Base-by-base conservation (phyloP, 768 basidiomycete genomes). In the Dioszegia hungarica region DNA sequence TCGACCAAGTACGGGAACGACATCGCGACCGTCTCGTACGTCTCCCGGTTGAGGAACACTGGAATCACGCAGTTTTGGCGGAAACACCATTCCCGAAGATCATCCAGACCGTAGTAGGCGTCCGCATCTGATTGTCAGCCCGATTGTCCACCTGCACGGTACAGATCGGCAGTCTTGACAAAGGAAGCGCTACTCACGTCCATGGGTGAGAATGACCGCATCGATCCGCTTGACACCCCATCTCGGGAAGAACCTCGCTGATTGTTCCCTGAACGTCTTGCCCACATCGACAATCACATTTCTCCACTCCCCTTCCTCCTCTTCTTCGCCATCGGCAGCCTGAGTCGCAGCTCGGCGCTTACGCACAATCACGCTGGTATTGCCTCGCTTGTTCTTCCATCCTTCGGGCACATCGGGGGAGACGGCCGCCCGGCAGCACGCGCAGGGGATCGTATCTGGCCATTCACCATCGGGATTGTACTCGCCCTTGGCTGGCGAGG, bases 21-120 rank as follows among this genome's bases (percentile, higher is more conserved):
- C 61, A 74, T 58, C 74, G 82, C 39, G 79, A 81, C 77, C 14
- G 43, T 57, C 20, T 69, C 60, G 40, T 57, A 69, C 36, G 67
- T 69, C 15, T 54, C 39, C 31, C 53, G 51, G 46, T 65, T 65
- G 15, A 68, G 63, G 43, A 65, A 72, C 1, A 72, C 58, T 1
- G 67, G 68, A n/a, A 69, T 67, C 8, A 61, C 39, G 29, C 36
- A 61, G 12, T 59, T 44, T 58, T 66, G 67, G 29, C 67, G 48
- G 25, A 65, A 60, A 61, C 70, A 72, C 70, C 70, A 72, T 66
- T 72, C 86, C 79, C 90, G 81, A 34, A 93, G 78, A 74, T 94
- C 91, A 76, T 94, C 91, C 55, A 94, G 75, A 2, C 91, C 91
- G 67, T 90, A 90, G 79, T 90, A 89, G 5, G 91, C 90, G 55